Evolutionary conservation across 176 grass and related monocot species (phyloP).

Genomic region (Otatea glauca): DNA sequence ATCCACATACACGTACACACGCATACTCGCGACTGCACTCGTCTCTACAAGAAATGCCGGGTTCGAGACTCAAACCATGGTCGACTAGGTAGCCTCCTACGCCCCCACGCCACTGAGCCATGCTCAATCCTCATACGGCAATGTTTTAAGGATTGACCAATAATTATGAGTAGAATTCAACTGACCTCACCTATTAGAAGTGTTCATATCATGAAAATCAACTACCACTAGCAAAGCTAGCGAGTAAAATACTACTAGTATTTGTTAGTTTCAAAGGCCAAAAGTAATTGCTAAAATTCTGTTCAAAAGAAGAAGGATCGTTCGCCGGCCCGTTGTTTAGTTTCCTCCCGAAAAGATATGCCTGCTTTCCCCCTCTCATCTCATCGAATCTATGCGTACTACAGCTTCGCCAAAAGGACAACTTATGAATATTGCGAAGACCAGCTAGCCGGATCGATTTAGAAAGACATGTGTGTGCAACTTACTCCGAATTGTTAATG

Average conservation of each 20-base stretch:
- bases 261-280: conserved; percentile 27
- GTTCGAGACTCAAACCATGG: no score
- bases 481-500: conserved; percentile 48
- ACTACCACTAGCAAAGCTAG: conserved; percentile 18
- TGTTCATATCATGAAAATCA: conserved; percentile 37
- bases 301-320: conserved; percentile 45
- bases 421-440: conserved; percentile 43
- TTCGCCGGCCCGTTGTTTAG: conserved; percentile 50
- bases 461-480: conserved; percentile 50
- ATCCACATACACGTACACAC: no score
- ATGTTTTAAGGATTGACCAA: not conserved
- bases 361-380: conserved; percentile 30
- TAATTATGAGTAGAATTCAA: conserved; percentile 25
- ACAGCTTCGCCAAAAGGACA: conserved; percentile 53
- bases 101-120: no score
- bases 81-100: no score
- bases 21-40: no score
- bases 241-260: conserved; percentile 9
- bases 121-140: no score
- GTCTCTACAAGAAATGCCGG: no score
- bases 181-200: not conserved
- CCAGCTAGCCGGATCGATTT: conserved; percentile 30
- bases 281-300: conserved; percentile 48
- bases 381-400: conserved; percentile 51
- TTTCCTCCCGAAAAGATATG: conserved; percentile 39